Percentiles rank a stretch among this genome's conserved stretches.
Conservation (phyloP, 306 rosid genomes). For the Herpetospermum pedunculosum region DNA sequence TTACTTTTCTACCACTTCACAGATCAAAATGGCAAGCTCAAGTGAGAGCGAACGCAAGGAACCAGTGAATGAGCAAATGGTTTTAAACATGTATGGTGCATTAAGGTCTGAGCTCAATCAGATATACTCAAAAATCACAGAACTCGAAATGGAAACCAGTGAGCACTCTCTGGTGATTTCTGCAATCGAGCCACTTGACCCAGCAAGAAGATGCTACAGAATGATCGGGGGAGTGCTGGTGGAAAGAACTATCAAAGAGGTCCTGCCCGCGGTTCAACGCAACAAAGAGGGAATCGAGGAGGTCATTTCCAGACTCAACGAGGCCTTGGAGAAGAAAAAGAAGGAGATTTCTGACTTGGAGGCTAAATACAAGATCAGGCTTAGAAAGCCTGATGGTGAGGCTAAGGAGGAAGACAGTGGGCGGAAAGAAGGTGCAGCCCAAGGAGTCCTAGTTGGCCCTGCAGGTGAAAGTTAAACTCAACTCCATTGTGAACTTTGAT, state of each 20-base stretch:
- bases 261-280: conserved; percentile 85
- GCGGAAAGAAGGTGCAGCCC: conserved; percentile 83
- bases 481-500: neutral
- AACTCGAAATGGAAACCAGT: conserved; percentile 90
- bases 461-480: conserved; percentile 43
- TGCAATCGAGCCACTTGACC: conserved; percentile 90
- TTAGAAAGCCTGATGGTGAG: conserved; percentile 54
- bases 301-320: conserved; percentile 71
- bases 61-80: conserved; percentile 72
- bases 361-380: conserved; percentile 78
- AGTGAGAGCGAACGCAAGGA: conserved; percentile 53
- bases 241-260: conserved; percentile 93
- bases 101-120: conserved; percentile 92
- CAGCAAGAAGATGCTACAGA: conserved; percentile 76
- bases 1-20: neutral
- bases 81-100: conserved; percentile 68
- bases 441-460: conserved; percentile 92
- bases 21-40: conserved; percentile 53
- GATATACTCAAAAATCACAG: conserved; percentile 85
- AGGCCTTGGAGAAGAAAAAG: conserved; percentile 81
- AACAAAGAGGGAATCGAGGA: conserved; percentile 90
- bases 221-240: conserved; percentile 98
- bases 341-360: conserved; percentile 81
- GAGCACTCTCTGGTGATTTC: conserved; percentile 75
- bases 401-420: conserved; percentile 59